Evolutionary conservation across 2,329 filamentous ascomycete genomes (phyloP).

Genomic region (Graphilbum sp.): DNA sequence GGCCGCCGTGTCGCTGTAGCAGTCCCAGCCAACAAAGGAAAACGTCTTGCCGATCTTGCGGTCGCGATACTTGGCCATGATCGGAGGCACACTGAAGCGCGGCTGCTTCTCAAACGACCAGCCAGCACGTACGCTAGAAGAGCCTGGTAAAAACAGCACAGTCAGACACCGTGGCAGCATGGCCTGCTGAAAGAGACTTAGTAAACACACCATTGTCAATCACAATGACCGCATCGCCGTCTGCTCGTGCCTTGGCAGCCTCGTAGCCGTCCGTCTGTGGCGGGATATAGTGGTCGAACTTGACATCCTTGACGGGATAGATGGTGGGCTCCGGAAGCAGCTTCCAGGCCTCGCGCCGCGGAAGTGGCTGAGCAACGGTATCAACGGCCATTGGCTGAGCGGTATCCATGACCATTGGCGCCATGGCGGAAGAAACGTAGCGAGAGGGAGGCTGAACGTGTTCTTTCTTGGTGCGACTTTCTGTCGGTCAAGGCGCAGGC

Average conservation of each 20-base stretch:
- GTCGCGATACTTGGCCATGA: slow-evolving; percentile 91
- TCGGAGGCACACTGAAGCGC: slow-evolving; percentile 64
- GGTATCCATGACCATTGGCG: slow-evolving; percentile 35
- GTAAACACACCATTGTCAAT: slow-evolving; percentile 88
- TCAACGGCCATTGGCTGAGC: slow-evolving; percentile 27
- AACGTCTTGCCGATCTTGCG: slow-evolving; percentile 85
- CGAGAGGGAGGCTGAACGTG: background rate
- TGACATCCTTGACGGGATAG: slow-evolving; percentile 44
- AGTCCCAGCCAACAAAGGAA: slow-evolving; percentile 81
- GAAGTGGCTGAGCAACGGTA: slow-evolving; percentile 25
- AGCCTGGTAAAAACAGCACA: slow-evolving; percentile 41
- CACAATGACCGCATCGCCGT: slow-evolving; percentile 61
- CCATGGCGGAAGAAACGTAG: slow-evolving; percentile 20
- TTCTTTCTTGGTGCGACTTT: too few species aligned
- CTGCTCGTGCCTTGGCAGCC: slow-evolving; percentile 40
- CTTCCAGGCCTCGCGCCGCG: slow-evolving; percentile 24
- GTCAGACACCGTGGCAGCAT: too few species aligned
- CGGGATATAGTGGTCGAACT: slow-evolving; percentile 38
- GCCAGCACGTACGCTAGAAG: slow-evolving; percentile 75
- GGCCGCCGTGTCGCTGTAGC: slow-evolving; percentile 87
- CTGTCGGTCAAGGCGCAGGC: too few species aligned
- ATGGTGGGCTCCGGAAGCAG: slow-evolving; percentile 36
- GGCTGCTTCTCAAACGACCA: slow-evolving; percentile 89
- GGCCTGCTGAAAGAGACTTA: background rate
- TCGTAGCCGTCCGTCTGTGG: slow-evolving; percentile 52